phyloP scores from a whole-genome alignment of 441 rosid species.

The Isatis lusitanica region DNA sequence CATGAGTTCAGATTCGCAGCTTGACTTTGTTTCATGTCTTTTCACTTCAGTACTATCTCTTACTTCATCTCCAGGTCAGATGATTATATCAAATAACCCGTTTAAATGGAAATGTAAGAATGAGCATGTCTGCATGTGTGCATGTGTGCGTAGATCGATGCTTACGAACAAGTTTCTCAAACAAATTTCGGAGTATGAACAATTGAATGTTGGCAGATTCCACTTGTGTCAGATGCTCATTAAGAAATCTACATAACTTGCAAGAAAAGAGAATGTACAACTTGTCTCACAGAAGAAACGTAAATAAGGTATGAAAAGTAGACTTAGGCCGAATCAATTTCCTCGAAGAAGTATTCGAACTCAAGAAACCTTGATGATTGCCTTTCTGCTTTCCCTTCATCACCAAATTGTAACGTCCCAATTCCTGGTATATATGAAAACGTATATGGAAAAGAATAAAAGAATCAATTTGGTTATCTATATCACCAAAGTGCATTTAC shows the following conservation, averaged over 20 bases:
- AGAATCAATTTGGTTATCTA: no score
- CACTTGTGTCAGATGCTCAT: slow-evolving; percentile 46
- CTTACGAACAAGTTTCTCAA: slow-evolving; percentile 5
- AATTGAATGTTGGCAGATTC: slow-evolving; percentile 34
- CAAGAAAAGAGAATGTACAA: slow-evolving; percentile 25
- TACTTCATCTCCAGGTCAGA: no score
- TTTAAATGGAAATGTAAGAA: background rate
- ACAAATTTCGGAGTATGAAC: slow-evolving; percentile 20
- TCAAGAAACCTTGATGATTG: slow-evolving; percentile 45
- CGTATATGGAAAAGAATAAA: no score
- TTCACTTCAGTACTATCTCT: no score
- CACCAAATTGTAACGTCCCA: no score
- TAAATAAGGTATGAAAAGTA: slow-evolving; percentile 67
- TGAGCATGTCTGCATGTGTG: background rate
- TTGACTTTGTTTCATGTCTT: no score
- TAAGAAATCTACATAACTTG: slow-evolving; percentile 38
- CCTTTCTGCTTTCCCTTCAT: slow-evolving; percentile 53
- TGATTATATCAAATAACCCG: background rate
- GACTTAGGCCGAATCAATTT: slow-evolving; percentile 57
- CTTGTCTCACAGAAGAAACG: slow-evolving; percentile 66
- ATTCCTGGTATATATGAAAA: no score
- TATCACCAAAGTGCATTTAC: no score
- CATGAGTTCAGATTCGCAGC: no score
- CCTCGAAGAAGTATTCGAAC: slow-evolving; percentile 36
- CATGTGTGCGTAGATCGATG: no score